Conservation (phyloP, 768 basidiomycete species). For the Roridomyces roridus region DNA sequence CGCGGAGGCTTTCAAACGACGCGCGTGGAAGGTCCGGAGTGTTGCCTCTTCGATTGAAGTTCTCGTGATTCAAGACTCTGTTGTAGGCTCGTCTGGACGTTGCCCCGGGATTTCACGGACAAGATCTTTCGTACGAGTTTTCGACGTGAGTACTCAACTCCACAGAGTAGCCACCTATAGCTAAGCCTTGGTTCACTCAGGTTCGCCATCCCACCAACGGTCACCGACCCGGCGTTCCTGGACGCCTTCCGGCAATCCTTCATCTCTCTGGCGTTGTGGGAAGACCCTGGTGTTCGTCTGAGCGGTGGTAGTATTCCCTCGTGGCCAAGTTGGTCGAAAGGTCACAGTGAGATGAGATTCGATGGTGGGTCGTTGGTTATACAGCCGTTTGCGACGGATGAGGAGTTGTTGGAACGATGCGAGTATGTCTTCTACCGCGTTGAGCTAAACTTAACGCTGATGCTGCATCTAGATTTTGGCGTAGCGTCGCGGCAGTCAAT, state of each 20-base stretch:
- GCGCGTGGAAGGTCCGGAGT: too few species aligned
- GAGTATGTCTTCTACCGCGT: neutral
- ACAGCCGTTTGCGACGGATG: neutral
- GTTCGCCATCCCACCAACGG: neutral
- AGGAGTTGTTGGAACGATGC: neutral
- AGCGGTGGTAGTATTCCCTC: neutral
- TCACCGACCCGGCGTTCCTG: slow-evolving; percentile 3
- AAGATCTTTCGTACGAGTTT: slow-evolving; percentile 2
- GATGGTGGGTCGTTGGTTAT: neutral
- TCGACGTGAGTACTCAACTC: neutral
- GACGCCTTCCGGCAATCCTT: slow-evolving; percentile 8
- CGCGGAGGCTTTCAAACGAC: too few species aligned
- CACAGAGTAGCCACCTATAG: neutral
- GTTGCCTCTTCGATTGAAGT: too few species aligned
- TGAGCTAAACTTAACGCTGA: neutral
- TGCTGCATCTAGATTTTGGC: neutral
- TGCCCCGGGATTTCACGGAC: neutral
- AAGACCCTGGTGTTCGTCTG: neutral
- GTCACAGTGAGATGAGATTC: neutral
- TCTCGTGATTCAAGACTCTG: neutral
- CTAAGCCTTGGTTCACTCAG: too few species aligned
- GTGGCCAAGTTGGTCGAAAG: neutral
- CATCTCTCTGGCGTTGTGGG: neutral
- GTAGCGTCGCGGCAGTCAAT: too few species aligned
- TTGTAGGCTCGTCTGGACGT: neutral